Evolutionary conservation across 2,329 filamentous ascomycete species (phyloP).

Genomic region (Pseudocercospora eumusae): DNA sequence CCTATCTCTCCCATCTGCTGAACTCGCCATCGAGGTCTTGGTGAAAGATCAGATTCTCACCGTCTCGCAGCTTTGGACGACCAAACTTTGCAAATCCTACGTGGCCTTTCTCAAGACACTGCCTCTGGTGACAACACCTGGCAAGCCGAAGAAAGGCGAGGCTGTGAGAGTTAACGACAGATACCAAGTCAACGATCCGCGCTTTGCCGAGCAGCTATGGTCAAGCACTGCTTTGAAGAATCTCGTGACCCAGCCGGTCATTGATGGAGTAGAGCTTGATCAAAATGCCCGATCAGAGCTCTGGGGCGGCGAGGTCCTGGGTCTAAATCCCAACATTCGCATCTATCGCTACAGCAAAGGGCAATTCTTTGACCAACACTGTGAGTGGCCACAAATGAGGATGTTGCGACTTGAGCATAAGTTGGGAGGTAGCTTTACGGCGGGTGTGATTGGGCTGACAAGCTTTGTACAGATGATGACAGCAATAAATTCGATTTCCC

Average conservation of each 20-base stretch:
- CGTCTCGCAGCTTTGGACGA: constrained; percentile 72
- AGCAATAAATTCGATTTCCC: constrained; percentile 70
- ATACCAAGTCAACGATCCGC: constrained; percentile 75
- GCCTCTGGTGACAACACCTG: constrained; percentile 74
- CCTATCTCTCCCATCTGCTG: constrained; percentile 65
- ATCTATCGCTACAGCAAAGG: constrained; percentile 84
- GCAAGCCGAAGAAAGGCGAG: constrained; percentile 74
- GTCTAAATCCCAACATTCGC: constrained; percentile 83
- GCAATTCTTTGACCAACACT: constrained; percentile 92
- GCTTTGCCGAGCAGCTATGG: constrained; percentile 77
- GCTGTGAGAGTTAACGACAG: constrained; percentile 87
- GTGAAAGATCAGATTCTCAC: constrained; percentile 70
- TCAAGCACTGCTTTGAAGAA: constrained; percentile 71
- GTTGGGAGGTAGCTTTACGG: neutral
- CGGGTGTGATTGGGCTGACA: constrained; percentile 6
- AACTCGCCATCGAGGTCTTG: constrained; percentile 62
- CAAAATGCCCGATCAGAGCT: constrained; percentile 42
- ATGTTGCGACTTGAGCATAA: neutral
- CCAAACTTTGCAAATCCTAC: constrained; percentile 73
- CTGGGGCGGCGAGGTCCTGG: constrained; percentile 82
- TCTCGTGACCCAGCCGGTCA: constrained; percentile 48
- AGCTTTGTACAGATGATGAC: constrained; percentile 69
- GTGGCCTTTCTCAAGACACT: constrained; percentile 70
- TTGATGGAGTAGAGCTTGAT: constrained; percentile 36
- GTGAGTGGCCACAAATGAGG: constrained; percentile 54